Base-by-base conservation (phyloP, 176 grass and related monocot genomes). In the Cymbopogon citratus region DNA sequence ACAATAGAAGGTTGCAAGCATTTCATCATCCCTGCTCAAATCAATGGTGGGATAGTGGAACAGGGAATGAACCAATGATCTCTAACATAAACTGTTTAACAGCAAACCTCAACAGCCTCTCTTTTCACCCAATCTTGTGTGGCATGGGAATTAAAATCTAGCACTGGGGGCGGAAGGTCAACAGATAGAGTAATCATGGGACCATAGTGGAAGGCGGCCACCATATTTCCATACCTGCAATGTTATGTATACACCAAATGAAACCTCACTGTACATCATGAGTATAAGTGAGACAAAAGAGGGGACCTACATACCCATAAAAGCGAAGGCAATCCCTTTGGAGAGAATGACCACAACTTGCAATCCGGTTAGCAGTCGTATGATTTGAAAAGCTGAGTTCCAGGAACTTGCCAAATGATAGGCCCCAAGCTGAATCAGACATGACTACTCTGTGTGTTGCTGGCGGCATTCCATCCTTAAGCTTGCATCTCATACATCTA, bases 331-430 rank as follows among this genome's bases (percentile, higher is more conserved):
- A 94, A 48, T 98, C 92, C 88, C 84, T 91, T 63, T 88, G 87
- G 31, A 98, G 88, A 87, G 95, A 98, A 78, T 98, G 95, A 11
- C 95, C 95, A 69, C 95, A 94, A 43, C 75, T 90, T 1, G 90
- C 95, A 75, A 98, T 66, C 71, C 95, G 82, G 77, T 98, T 98
- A n/a, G 90, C 95, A 84, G 87, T 92, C 81, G 31, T 33, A 3
- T 33, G 31, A 33, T 33, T 33, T 33, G 92, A 98, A 91, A 98
- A 98, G 71, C 88, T 94, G 57, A 98, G 92, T 83, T 98, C 95
- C 86, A 98, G 67, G 61, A 98, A 98, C 75, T 98, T 98, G 41
- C 95, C 95, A 87, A 98, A 98, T 74, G 95, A 98, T 19, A 98
- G 86, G 60, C 92, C 83, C 95, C 92, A 92, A 46, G 92, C 95